phyloP scores from a whole-genome alignment of 352 stramenopile species.

The Phytophthora boehmeriae region DNA sequence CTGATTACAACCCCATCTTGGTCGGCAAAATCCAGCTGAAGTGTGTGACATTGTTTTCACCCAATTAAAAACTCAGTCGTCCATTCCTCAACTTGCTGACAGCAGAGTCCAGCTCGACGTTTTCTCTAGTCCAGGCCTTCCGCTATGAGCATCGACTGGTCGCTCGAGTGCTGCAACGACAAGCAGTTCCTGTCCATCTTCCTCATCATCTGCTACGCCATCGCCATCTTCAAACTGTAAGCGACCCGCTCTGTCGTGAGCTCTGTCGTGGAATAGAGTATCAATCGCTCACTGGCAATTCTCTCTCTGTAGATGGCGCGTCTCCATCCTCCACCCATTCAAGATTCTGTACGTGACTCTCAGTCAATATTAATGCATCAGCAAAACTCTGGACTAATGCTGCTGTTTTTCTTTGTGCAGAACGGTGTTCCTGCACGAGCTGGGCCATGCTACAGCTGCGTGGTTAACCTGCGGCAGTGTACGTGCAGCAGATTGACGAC shows the following conservation, averaged over 20 bases:
- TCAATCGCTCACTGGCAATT: too few species aligned
- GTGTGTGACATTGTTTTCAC: slow-evolving; percentile 1
- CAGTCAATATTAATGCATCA: background rate
- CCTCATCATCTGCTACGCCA: slow-evolving; percentile 85
- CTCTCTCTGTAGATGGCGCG: slow-evolving; percentile 70
- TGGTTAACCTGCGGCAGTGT: slow-evolving; percentile 88
- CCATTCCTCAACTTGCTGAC: slow-evolving; percentile 25
- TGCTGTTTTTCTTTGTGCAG: slow-evolving; percentile 37
- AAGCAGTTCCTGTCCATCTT: slow-evolving; percentile 88
- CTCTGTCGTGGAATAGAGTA: too few species aligned
- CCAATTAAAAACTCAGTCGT: background rate
- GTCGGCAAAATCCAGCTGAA: background rate
- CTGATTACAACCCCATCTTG: too few species aligned
- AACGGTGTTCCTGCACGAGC: slow-evolving; percentile 88
- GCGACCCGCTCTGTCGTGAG: too few species aligned
- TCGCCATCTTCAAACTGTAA: slow-evolving; percentile 90
- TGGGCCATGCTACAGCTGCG: slow-evolving; percentile 81
- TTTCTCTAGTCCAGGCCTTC: background rate
- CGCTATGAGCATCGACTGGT: slow-evolving; percentile 54
- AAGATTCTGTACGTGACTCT: slow-evolving; percentile 82
- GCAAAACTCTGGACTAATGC: background rate
- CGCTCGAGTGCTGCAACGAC: slow-evolving; percentile 89
- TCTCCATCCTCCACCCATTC: slow-evolving; percentile 86
- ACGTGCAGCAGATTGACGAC: background rate
- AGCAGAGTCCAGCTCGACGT: background rate